These are phyloP conservation scores for Talaromyces sp. DNA, from an alignment of 2,329 filamentous ascomycete species.

Conservation along the genomic window DNA sequence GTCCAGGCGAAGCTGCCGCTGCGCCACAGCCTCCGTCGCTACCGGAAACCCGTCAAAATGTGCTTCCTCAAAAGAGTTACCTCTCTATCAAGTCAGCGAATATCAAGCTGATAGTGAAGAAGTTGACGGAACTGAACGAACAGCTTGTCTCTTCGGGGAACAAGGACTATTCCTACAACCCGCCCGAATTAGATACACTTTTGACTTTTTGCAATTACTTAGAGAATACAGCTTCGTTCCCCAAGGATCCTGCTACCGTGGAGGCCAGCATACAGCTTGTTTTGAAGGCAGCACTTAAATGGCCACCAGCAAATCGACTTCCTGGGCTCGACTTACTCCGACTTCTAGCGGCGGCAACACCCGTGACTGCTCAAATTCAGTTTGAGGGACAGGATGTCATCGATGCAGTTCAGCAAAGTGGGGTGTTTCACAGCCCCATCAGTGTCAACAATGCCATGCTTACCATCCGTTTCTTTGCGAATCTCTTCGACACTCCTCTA, in stretches of 20 bases:
- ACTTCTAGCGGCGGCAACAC: conserved; percentile 65
- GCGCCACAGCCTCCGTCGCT: conserved; percentile 19
- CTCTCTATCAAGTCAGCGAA: conserved; percentile 72
- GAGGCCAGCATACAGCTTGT: conserved; percentile 57
- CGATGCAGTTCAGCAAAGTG: conserved; percentile 53
- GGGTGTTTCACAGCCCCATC: conserved; percentile 55
- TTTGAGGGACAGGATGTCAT: conserved; percentile 54
- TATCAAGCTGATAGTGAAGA: conserved; percentile 64
- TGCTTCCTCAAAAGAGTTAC: conserved; percentile 74
- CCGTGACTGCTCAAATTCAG: conserved; percentile 60
- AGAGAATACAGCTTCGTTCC: conserved; percentile 40
- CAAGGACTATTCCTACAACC: conserved; percentile 69
- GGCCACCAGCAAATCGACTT: conserved; percentile 75
- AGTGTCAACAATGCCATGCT: conserved; percentile 84
- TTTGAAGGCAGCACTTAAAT: conserved; percentile 67
- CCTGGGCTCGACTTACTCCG: conserved; percentile 83
- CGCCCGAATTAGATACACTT: conserved; percentile 62
- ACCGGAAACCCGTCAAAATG: conserved; percentile 45
- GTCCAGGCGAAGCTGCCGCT: conserved; percentile 59
- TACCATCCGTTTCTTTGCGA: conserved; percentile 71
- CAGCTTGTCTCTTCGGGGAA: conserved; percentile 63
- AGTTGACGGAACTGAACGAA: conserved; percentile 66
- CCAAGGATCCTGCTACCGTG: conserved; percentile 44
- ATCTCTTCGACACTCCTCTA: conserved; percentile 70
- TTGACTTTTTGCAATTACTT: conserved; percentile 58